Conservation (phyloP, 108 stramenopile genomes). For the Nitzschia sp. region DNA sequence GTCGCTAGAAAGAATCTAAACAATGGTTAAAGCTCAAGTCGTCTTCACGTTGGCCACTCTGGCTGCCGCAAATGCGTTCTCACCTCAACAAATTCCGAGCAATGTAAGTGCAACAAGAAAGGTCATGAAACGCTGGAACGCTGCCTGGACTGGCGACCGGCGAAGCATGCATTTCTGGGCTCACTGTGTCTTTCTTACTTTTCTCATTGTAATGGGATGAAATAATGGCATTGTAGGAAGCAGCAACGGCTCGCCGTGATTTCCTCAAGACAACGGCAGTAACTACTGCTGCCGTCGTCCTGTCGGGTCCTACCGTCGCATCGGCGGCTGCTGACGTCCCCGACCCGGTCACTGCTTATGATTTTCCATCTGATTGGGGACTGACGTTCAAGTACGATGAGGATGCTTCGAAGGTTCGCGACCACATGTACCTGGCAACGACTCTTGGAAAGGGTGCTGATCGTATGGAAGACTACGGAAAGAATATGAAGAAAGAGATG, state of each 20-base stretch:
- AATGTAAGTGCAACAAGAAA: slow-evolving; percentile 22
- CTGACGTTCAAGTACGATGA: slow-evolving; percentile 90
- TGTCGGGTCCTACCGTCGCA: slow-evolving; percentile 48
- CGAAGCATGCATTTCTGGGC: not conserved
- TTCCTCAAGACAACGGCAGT: slow-evolving; percentile 60
- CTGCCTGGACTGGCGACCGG: not conserved
- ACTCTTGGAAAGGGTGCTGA: slow-evolving; percentile 89
- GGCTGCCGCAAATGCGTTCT: slow-evolving; percentile 17
- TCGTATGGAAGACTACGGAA: slow-evolving; percentile 90
- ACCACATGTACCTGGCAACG: slow-evolving; percentile 89
- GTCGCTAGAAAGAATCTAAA: not conserved
- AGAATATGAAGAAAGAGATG: slow-evolving; percentile 97
- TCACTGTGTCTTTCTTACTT: not conserved
- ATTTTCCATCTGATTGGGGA: slow-evolving; percentile 86
- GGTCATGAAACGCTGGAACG: too few relatives aligned
- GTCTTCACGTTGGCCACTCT: slow-evolving; percentile 6
- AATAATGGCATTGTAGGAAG: not conserved
- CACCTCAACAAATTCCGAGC: slow-evolving; percentile 12
- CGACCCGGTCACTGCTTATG: slow-evolving; percentile 66
- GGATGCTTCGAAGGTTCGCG: slow-evolving; percentile 89
- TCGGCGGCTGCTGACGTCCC: slow-evolving; percentile 79
- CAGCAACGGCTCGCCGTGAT: slow-evolving; percentile 61
- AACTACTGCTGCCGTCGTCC: slow-evolving; percentile 46
- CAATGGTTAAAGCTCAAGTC: slow-evolving; percentile 18
- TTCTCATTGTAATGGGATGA: not conserved